Evolutionary conservation across 805 yeast species (phyloP).

Genomic region (Ogataea populi-albae): DNA sequence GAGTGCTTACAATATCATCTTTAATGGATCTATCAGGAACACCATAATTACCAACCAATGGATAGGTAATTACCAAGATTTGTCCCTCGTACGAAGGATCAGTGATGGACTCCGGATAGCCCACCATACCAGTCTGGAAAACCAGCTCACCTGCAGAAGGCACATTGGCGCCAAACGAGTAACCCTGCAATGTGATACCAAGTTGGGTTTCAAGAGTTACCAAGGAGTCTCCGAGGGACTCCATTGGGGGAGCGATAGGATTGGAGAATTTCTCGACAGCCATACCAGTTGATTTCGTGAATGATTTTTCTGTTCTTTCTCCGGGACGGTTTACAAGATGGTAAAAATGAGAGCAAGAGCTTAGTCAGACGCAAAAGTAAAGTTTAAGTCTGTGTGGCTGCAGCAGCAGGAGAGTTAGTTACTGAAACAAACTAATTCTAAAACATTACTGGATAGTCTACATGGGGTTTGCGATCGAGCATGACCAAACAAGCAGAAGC

Average conservation of each 20-base stretch:
- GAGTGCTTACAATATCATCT: conserved; percentile 68
- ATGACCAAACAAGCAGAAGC: too few species aligned
- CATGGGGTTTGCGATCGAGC: too few species aligned
- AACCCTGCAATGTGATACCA: conserved; percentile 86
- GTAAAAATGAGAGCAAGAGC: conserved; percentile 5
- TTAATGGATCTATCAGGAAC: conserved; percentile 83
- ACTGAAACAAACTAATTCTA: too few species aligned
- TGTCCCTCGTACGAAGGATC: conserved; percentile 99
- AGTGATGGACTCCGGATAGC: conserved; percentile 96
- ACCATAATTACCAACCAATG: conserved; percentile 98
- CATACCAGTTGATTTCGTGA: conserved; percentile 23
- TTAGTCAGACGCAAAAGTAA: too few species aligned
- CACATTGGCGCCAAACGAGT: conserved; percentile 91
- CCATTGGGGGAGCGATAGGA: conserved; percentile 90
- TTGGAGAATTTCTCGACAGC: conserved; percentile 52
- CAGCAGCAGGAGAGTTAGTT: too few species aligned
- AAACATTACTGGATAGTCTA: too few species aligned
- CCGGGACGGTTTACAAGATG: conserved; percentile 2
- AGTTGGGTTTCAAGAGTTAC: conserved; percentile 86
- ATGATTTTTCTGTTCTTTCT: conserved; percentile 1
- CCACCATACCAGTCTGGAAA: conserved; percentile 99
- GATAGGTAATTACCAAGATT: conserved; percentile 93
- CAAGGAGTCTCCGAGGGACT: conserved; percentile 74
- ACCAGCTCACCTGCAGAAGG: conserved; percentile 95
- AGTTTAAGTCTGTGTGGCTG: too few species aligned